Percentiles rank a stretch among this genome's conserved stretches.
These are phyloP conservation scores for Calonectria hongkongensis DNA, from an alignment of 2,329 filamentous ascomycete genomes.

Conservation along the genomic window DNA sequence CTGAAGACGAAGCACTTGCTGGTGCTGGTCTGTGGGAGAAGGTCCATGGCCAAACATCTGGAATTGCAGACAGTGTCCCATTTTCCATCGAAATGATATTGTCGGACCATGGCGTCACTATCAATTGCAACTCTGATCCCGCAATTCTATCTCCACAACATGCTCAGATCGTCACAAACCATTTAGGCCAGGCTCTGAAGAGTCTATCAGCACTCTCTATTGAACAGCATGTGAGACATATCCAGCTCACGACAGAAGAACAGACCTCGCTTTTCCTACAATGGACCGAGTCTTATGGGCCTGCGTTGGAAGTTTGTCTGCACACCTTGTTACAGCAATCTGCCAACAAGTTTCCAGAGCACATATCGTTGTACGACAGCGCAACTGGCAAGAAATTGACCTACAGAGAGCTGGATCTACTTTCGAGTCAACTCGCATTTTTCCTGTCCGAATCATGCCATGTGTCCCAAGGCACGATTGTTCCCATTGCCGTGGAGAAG, in stretches of 20 bases:
- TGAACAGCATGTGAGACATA: background rate
- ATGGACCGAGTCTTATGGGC: constrained; percentile 5
- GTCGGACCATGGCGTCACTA: background rate
- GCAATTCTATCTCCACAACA: background rate
- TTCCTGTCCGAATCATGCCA: background rate
- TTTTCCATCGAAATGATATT: background rate
- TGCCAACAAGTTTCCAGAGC: background rate
- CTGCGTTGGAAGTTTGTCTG: background rate
- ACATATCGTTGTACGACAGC: background rate
- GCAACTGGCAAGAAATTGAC: background rate
- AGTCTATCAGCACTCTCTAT: background rate
- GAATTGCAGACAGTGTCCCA: background rate
- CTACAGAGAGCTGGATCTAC: background rate
- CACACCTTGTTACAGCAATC: background rate
- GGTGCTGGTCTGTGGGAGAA: background rate
- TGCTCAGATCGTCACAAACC: background rate
- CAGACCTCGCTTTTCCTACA: background rate
- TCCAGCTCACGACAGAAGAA: background rate
- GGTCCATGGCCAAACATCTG: background rate
- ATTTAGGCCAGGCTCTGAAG: background rate
- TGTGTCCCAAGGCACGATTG: background rate
- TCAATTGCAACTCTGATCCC: background rate
- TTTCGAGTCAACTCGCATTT: background rate
- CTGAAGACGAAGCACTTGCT: background rate
- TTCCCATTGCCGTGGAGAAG: background rate